phyloP scores from a whole-genome alignment of 2,329 filamentous ascomycete species.

The Sporothrix sp. region DNA sequence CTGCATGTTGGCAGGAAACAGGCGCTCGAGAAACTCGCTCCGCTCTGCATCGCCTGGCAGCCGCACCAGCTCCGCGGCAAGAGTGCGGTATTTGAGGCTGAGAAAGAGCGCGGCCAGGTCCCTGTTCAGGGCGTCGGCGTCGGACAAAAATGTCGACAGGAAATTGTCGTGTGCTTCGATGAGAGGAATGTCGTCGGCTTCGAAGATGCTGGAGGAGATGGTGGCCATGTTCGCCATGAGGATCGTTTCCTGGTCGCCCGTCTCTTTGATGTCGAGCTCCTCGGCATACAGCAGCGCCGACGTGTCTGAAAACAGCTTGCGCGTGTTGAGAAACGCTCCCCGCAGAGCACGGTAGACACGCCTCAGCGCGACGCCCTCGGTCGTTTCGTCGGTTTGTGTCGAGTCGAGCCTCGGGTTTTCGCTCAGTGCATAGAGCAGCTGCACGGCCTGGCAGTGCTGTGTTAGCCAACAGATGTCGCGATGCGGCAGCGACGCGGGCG shows the following conservation, averaged over 20 bases:
- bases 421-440: slow-evolving; percentile 29
- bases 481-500: too few species aligned
- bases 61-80: slow-evolving; percentile 6
- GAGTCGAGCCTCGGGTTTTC: slow-evolving; percentile 25
- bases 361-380: slow-evolving; percentile 26
- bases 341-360: slow-evolving; percentile 27
- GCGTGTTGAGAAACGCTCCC: slow-evolving; percentile 25
- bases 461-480: background rate
- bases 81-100: slow-evolving; percentile 33
- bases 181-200: slow-evolving; percentile 30
- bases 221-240: slow-evolving; percentile 41
- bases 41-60: slow-evolving; percentile 13
- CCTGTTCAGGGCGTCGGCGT: slow-evolving; percentile 30
- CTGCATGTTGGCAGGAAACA: slow-evolving; percentile 48
- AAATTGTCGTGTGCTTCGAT: slow-evolving; percentile 37
- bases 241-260: slow-evolving; percentile 31
- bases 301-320: slow-evolving; percentile 26
- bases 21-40: slow-evolving; percentile 36
- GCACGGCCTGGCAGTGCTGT: slow-evolving; percentile 24
- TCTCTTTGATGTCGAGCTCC: slow-evolving; percentile 30
- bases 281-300: slow-evolving; percentile 26
- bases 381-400: slow-evolving; percentile 22
- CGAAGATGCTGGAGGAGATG: slow-evolving; percentile 33
- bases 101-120: slow-evolving; percentile 36
- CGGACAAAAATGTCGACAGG: slow-evolving; percentile 33